Percentiles rank a stretch among this genome's conserved stretches.
Conservation (phyloP, 1,284 basidiomycete species). For the Golubevia sp. region DNA sequence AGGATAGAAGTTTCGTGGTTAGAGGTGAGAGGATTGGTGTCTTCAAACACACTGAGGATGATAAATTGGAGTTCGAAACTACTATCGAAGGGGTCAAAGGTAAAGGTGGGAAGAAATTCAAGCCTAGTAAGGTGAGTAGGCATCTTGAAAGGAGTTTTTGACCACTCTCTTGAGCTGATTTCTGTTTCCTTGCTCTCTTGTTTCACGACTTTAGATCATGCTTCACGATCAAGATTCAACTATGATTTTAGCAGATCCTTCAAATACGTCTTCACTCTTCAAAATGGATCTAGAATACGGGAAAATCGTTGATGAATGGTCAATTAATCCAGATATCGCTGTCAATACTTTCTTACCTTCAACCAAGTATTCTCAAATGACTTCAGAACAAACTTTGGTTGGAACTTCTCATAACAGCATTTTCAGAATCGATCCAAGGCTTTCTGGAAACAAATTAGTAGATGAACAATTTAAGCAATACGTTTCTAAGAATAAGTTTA, state of each 20-base stretch:
- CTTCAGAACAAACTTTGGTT: slow-evolving; percentile 87
- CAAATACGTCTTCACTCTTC: slow-evolving; percentile 82
- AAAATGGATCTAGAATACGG: slow-evolving; percentile 92
- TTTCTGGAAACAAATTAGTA: slow-evolving; percentile 86
- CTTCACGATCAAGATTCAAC: slow-evolving; percentile 94
- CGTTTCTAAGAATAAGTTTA: slow-evolving; percentile 91
- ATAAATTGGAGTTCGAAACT: slow-evolving; percentile 82
- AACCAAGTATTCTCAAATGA: slow-evolving; percentile 92
- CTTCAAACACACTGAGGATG: slow-evolving; percentile 82
- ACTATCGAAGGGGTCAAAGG: slow-evolving; percentile 85
- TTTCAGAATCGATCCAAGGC: slow-evolving; percentile 95
- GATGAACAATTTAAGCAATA: slow-evolving; percentile 97
- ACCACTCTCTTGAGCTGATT: slow-evolving; percentile 10
- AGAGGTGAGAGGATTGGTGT: slow-evolving; percentile 95
- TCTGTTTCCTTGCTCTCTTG: not conserved
- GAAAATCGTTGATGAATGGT: slow-evolving; percentile 98
- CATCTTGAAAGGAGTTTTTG: slow-evolving; percentile 1
- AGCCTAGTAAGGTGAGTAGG: slow-evolving; percentile 76
- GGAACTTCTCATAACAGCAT: slow-evolving; percentile 91
- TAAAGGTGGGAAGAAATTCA: slow-evolving; percentile 80
- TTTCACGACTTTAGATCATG: slow-evolving; percentile 75
- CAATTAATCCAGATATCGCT: slow-evolving; percentile 83
- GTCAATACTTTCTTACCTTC: slow-evolving; percentile 90
- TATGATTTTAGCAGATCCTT: slow-evolving; percentile 90
- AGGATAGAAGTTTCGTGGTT: slow-evolving; percentile 92